Conservation (phyloP, 306 rosid species). For the Dryas alaskensis region DNA sequence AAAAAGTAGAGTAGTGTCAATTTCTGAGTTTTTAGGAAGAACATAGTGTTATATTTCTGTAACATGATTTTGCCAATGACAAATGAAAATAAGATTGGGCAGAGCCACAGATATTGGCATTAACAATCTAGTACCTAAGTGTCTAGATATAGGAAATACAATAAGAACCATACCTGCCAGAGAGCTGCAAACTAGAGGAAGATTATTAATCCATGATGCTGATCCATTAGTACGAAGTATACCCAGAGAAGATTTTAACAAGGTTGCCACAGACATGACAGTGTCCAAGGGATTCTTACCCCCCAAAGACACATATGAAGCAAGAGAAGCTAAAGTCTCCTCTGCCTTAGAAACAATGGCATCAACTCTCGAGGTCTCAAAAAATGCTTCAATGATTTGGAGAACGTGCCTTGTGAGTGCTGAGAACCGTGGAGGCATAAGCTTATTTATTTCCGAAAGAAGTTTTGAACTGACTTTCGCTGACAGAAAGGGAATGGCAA, state of each 20-base stretch:
- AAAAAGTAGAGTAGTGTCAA: background rate
- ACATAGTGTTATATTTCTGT: background rate
- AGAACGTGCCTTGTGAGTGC: slow-evolving; percentile 57
- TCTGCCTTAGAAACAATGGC: slow-evolving; percentile 42
- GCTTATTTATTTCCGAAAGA: slow-evolving; percentile 48
- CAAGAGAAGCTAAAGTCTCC: slow-evolving; percentile 53
- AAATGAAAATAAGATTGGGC: background rate
- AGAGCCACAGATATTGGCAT: background rate
- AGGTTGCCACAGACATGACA: slow-evolving; percentile 50
- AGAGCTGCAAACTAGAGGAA: slow-evolving; percentile 66
- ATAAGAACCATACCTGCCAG: slow-evolving; percentile 55
- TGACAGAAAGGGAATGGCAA: slow-evolving; percentile 62
- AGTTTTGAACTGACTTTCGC: slow-evolving; percentile 48
- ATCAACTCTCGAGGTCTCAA: slow-evolving; percentile 51
- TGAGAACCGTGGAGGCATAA: slow-evolving; percentile 49
- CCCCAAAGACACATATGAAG: slow-evolving; percentile 60
- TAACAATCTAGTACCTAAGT: background rate
- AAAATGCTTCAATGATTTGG: slow-evolving; percentile 57
- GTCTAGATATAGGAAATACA: slow-evolving; percentile 12
- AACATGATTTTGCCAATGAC: background rate
- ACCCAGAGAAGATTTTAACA: slow-evolving; percentile 54
- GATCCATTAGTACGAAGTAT: slow-evolving; percentile 49
- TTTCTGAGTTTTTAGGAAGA: background rate
- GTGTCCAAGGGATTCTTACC: slow-evolving; percentile 72
- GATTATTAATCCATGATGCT: slow-evolving; percentile 52